Percentiles rank a stretch among this genome's conserved stretches.
Evolutionary conservation across 495 filamentous ascomycete species (phyloP).

Genomic region (Penicillium cinerascens): DNA sequence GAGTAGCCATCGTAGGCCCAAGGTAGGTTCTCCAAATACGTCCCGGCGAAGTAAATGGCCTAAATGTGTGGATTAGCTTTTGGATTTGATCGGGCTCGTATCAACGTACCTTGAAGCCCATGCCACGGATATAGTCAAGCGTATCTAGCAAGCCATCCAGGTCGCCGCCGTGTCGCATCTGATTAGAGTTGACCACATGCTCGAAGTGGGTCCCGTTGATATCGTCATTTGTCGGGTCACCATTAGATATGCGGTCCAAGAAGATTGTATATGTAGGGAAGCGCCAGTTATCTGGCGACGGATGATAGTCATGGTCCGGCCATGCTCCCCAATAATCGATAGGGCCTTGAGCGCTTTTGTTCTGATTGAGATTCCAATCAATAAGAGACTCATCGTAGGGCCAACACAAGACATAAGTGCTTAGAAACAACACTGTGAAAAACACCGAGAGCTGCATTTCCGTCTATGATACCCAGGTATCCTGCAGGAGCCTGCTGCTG

Average conservation of each 20-base stretch:
- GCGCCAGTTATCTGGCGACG: conserved; percentile 42
- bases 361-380: conserved; percentile 33
- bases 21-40: conserved; percentile 38
- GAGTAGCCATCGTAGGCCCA: conserved; percentile 43
- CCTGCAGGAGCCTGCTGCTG: background rate
- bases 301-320: conserved; percentile 36
- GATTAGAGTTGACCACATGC: conserved; percentile 35
- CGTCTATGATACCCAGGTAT: conserved; percentile 12
- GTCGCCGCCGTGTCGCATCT: conserved; percentile 40
- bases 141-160: conserved; percentile 32
- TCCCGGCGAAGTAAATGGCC: conserved; percentile 38
- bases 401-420: background rate
- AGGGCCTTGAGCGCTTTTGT: conserved; percentile 27
- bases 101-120: conserved; percentile 32
- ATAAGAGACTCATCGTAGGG: background rate
- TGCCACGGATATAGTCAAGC: conserved; percentile 38
- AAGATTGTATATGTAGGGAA: conserved; percentile 42
- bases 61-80: conserved; percentile 7
- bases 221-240: conserved; percentile 25
- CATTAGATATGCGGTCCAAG: conserved; percentile 39
- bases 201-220: conserved; percentile 23
- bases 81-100: background rate
- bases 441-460: background rate
- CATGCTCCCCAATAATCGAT: conserved; percentile 40
- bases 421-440: background rate